Evolutionary conservation across 345 rosid species (phyloP), one percentile per base, ranked within the genome.

Genomic region (Citrus trifoliata): DNA sequence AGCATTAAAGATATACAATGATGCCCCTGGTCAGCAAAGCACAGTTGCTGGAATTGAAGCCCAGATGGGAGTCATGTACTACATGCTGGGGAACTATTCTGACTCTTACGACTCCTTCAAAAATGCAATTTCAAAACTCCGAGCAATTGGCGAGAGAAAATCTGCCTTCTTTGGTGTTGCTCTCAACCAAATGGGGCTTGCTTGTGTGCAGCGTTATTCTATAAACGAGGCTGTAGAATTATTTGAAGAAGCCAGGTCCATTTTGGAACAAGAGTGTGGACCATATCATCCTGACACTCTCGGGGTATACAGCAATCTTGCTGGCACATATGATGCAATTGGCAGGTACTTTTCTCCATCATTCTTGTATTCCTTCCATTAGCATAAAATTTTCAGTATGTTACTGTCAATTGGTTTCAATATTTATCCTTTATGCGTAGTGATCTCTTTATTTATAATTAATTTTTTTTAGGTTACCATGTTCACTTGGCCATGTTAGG

Each of bases 141-240:
- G 97, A 51, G 89, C 86, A 0, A 84, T 89, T 33, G 93, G 97
- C 4, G 93, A 93, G 86, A 95, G 87, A 88, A 93, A 93, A 76
- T 87, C 95, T 25, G 90, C 93, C 46, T 91, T 95, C 82, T 91
- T 93, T 58, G 98, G 97, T 60, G 88, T 95, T 79, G 97, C 93
- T 61, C 87, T 95, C 72, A 95, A 95, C 87, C 98, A 95, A 79
- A 90, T 93, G 98, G 99, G 99, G 51, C 82, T 95, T 67, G 91
- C 97, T 81, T 95, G 99, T 61, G 90, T 92, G 74, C 99, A 93
- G 79, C 85, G 88, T 14, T 83, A 84, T 38, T 84, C 88, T 0
- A 87, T 93, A 80, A 86, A 90, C 3, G 97, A 93, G 83, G 98
- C 98, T 73, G 92, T 88, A 22, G 93, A 89, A 70, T 75, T 95